Evolutionary conservation across 2,329 filamentous ascomycete genomes (phyloP).

Genomic region (Talaromyces atroroseus): DNA sequence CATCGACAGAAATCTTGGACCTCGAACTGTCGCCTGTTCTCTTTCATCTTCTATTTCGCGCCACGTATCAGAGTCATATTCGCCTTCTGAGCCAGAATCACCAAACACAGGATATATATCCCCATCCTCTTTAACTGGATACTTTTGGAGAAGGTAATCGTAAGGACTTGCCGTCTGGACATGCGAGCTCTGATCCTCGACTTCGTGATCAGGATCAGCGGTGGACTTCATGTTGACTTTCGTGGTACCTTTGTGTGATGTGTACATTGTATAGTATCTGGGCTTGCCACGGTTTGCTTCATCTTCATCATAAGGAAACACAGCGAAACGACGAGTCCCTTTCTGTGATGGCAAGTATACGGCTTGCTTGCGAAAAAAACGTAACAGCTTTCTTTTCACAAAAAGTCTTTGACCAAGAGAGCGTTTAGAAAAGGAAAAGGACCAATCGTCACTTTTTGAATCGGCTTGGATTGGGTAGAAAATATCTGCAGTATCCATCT

Average conservation of each 20-base stretch:
- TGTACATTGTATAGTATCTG: constrained; percentile 27
- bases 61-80: constrained; percentile 56
- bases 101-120: constrained; percentile 49
- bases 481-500: constrained; percentile 34
- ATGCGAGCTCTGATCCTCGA: neutral
- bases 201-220: constrained; percentile 20
- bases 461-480: constrained; percentile 36
- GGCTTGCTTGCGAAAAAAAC: constrained; percentile 24
- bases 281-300: constrained; percentile 11
- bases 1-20: constrained; percentile 30
- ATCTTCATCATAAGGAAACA: constrained; percentile 24
- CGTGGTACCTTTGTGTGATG: constrained; percentile 20
- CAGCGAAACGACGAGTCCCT: constrained; percentile 20
- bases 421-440: constrained; percentile 18
- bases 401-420: constrained; percentile 24
- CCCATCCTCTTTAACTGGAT: constrained; percentile 36
- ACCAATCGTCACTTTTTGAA: constrained; percentile 23
- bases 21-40: constrained; percentile 8
- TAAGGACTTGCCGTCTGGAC: constrained; percentile 19
- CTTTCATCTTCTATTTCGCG: constrained; percentile 57
- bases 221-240: constrained; percentile 24
- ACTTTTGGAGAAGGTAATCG: constrained; percentile 38
- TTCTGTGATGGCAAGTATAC: constrained; percentile 18
- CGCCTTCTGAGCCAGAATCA: constrained; percentile 49
- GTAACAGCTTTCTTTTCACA: constrained; percentile 26